These are phyloP conservation scores for Dillenia suffruticosa DNA, from an alignment of 164 flowering plant species.

Conservation along the genomic window DNA sequence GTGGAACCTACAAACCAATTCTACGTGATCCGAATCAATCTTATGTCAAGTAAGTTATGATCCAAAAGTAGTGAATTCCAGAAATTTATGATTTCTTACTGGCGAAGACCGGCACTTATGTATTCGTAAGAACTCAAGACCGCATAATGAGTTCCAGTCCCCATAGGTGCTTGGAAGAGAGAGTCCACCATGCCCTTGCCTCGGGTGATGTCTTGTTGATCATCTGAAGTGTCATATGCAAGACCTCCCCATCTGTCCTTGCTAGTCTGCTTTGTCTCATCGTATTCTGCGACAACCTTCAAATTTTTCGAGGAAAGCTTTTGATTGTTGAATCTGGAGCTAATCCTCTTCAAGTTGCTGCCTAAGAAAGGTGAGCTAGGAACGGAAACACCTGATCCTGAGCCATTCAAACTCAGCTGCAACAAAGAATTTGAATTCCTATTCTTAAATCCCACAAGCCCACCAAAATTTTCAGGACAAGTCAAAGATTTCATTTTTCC, in stretches of 20 bases:
- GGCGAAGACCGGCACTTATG: conserved; percentile 43
- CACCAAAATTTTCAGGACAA: no score
- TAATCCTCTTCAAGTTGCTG: conserved; percentile 44
- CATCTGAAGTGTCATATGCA: conserved; percentile 44
- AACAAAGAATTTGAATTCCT: no score
- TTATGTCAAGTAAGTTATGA: neutral
- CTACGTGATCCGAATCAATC: neutral
- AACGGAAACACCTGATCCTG: conserved; percentile 28
- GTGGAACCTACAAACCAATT: conserved; percentile 24
- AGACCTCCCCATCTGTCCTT: conserved; percentile 60
- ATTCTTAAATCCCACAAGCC: no score
- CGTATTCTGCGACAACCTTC: conserved; percentile 30
- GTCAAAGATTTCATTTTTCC: no score
- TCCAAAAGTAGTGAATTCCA: no score
- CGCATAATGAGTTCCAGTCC: conserved; percentile 43
- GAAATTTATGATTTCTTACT: conserved; percentile 23
- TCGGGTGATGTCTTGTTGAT: conserved; percentile 61
- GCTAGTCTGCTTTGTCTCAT: conserved; percentile 32
- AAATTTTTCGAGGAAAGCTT: conserved; percentile 17
- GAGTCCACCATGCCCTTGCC: conserved; percentile 58
- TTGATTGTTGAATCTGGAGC: conserved; percentile 17
- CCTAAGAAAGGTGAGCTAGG: conserved; percentile 52
- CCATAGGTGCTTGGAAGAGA: conserved; percentile 57
- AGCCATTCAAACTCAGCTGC: conserved; percentile 39
- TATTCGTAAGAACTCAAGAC: conserved; percentile 55